These are phyloP conservation scores for Pleurotus sapidus DNA, from an alignment of 768 basidiomycete genomes.

Conservation along the genomic window DNA sequence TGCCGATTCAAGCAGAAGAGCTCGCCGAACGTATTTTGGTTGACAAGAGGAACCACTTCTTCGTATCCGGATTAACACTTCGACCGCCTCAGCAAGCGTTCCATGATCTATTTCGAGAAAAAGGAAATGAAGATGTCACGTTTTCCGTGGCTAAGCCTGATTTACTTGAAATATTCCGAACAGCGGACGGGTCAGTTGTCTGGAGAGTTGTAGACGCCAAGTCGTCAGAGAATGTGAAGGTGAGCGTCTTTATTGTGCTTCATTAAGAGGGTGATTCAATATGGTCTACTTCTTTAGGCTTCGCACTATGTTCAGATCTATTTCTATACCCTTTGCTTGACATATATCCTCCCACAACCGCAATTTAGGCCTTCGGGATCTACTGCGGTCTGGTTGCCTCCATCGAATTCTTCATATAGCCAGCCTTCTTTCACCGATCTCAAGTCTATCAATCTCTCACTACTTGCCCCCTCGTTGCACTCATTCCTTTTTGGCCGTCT, in stretches of 20 bases:
- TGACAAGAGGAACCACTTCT: slow-evolving; percentile 43
- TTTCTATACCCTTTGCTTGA: slow-evolving; percentile 45
- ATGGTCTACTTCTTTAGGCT: slow-evolving; percentile 25
- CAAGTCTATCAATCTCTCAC: slow-evolving; percentile 33
- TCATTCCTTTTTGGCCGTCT: slow-evolving; percentile 40
- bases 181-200: slow-evolving; percentile 20
- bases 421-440: slow-evolving; percentile 35
- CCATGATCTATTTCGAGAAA: slow-evolving; percentile 26
- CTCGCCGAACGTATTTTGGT: slow-evolving; percentile 39
- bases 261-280: not conserved
- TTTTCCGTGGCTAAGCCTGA: slow-evolving; percentile 51
- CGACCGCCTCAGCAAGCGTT: slow-evolving; percentile 36
- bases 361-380: slow-evolving; percentile 30
- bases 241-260: slow-evolving; percentile 12
- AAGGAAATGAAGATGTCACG: slow-evolving; percentile 27
- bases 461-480: slow-evolving; percentile 38
- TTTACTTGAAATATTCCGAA: slow-evolving; percentile 40
- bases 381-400: slow-evolving; percentile 47
- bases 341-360: slow-evolving; percentile 30
- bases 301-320: slow-evolving; percentile 52
- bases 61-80: slow-evolving; percentile 40
- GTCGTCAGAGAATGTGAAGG: slow-evolving; percentile 45
- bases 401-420: slow-evolving; percentile 28
- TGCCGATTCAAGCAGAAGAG: slow-evolving; percentile 27
- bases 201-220: slow-evolving; percentile 55